These are phyloP conservation scores for Cladosporium sp. DNA, from an alignment of 2,329 filamentous ascomycete species.

Conservation along the genomic window DNA sequence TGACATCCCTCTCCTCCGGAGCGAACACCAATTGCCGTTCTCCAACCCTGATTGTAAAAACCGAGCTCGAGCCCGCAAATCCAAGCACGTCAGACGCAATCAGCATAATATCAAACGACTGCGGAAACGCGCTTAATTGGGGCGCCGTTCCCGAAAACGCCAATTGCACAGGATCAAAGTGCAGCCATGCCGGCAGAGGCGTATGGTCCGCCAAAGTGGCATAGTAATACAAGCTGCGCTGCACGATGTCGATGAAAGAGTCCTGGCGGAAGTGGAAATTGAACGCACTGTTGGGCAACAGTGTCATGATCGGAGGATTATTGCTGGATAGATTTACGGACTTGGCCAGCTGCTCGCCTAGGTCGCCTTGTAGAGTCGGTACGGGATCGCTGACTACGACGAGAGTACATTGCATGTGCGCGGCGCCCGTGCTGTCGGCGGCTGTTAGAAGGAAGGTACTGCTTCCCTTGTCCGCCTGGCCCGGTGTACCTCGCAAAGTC, in stretches of 20 bases:
- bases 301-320: slow-evolving; percentile 53
- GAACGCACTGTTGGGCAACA: slow-evolving; percentile 34
- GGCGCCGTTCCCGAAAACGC: slow-evolving; percentile 70
- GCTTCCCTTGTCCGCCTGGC: slow-evolving; percentile 52
- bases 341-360: slow-evolving; percentile 54
- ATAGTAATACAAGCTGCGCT: slow-evolving; percentile 63
- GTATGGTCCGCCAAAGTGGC: slow-evolving; percentile 71
- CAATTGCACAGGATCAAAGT: slow-evolving; percentile 62
- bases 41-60: slow-evolving; percentile 69
- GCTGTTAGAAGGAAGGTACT: slow-evolving; percentile 65
- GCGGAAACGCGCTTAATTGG: slow-evolving; percentile 61
- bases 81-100: slow-evolving; percentile 77
- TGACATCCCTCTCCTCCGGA: slow-evolving; percentile 35
- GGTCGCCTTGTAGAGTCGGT: slow-evolving; percentile 53
- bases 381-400: slow-evolving; percentile 60
- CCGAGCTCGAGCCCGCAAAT: slow-evolving; percentile 62
- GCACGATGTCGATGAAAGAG: slow-evolving; percentile 57
- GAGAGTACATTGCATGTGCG: slow-evolving; percentile 63
- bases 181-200: slow-evolving; percentile 80
- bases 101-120: slow-evolving; percentile 67
- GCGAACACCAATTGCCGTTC: slow-evolving; percentile 65
- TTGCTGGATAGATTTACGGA: slow-evolving; percentile 53
- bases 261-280: slow-evolving; percentile 40
- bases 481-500: slow-evolving; percentile 68
- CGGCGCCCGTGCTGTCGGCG: slow-evolving; percentile 60